phyloP scores from a whole-genome alignment of 345 rosid genomes.

The Citrus hindsii region DNA sequence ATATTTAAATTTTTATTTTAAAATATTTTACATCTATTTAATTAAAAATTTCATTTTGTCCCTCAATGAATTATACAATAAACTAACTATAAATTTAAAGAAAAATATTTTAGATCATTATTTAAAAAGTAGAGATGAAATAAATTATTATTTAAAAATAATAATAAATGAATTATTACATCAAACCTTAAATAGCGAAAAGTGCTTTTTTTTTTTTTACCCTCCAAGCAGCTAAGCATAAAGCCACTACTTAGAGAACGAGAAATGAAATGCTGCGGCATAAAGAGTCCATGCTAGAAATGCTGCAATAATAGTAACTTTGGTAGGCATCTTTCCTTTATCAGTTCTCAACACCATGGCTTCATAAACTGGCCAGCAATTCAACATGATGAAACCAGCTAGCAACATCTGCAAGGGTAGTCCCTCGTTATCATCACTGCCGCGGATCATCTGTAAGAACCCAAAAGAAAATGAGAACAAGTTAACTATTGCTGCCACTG shows the following conservation, averaged over 20 bases:
- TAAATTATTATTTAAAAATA: too few species aligned
- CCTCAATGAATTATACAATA: too few species aligned
- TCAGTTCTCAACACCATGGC: constrained; percentile 61
- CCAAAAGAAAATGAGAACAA: constrained; percentile 37
- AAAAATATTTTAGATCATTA: too few species aligned
- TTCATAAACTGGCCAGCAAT: constrained; percentile 55
- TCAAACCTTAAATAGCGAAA: too few species aligned
- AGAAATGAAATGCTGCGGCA: constrained; percentile 29
- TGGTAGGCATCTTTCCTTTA: constrained; percentile 43
- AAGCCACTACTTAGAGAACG: constrained; percentile 17
- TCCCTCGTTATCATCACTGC: constrained; percentile 21
- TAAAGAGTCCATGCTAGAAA: constrained; percentile 31
- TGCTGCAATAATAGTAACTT: constrained; percentile 23
- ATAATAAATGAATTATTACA: too few species aligned
- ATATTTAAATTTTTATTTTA: too few species aligned
- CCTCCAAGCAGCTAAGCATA: too few species aligned
- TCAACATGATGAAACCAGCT: constrained; percentile 39
- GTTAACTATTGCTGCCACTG: constrained; percentile 49
- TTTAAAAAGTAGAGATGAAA: too few species aligned
- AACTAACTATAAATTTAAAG: too few species aligned
- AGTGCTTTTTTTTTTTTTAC: too few species aligned
- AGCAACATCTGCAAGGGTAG: constrained; percentile 34
- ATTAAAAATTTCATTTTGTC: too few species aligned
- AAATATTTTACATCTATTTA: too few species aligned
- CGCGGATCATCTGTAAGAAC: neutral